Evolutionary conservation across 2,329 filamentous ascomycete species (phyloP).

Genomic region (Beauveria australis): DNA sequence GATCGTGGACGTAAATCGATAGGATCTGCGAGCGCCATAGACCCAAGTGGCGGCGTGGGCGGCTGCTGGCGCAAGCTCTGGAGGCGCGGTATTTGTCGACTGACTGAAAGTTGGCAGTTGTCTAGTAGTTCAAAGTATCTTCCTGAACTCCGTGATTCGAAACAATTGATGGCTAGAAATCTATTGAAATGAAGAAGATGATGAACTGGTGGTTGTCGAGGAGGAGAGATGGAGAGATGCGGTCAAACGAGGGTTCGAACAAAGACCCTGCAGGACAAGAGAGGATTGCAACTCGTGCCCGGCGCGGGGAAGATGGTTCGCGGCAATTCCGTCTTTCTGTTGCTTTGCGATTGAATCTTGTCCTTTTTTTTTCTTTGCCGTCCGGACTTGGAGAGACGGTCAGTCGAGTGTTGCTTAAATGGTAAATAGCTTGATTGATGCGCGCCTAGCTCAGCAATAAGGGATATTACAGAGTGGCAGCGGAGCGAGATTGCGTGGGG

Average conservation of each 20-base stretch:
- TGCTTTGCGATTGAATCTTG: not conserved
- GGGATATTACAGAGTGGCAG: not conserved
- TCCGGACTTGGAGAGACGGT: not conserved
- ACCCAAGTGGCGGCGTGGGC: not conserved
- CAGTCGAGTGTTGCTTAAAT: not conserved
- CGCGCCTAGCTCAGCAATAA: not conserved
- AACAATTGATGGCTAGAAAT: not conserved
- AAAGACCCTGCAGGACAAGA: not conserved
- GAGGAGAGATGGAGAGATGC: not conserved
- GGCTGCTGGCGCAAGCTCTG: not conserved
- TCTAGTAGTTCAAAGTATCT: not conserved
- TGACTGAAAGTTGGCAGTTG: not conserved
- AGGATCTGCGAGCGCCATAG: slow-evolving; percentile 7
- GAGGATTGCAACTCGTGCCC: not conserved
- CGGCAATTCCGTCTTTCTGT: too few relatives aligned
- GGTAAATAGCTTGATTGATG: too few relatives aligned
- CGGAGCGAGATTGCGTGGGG: slow-evolving; percentile 6
- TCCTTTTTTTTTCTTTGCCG: not conserved
- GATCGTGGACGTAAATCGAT: slow-evolving; percentile 5
- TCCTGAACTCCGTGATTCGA: not conserved
- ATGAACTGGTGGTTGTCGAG: not conserved
- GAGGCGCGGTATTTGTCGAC: not conserved
- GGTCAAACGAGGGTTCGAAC: not conserved
- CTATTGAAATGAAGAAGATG: not conserved
- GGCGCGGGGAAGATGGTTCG: too few relatives aligned